Evolutionary conservation across 2,329 filamentous ascomycete genomes (phyloP), one percentile per base, ranked within the genome.

Genomic region (Penicillium sp.): DNA sequence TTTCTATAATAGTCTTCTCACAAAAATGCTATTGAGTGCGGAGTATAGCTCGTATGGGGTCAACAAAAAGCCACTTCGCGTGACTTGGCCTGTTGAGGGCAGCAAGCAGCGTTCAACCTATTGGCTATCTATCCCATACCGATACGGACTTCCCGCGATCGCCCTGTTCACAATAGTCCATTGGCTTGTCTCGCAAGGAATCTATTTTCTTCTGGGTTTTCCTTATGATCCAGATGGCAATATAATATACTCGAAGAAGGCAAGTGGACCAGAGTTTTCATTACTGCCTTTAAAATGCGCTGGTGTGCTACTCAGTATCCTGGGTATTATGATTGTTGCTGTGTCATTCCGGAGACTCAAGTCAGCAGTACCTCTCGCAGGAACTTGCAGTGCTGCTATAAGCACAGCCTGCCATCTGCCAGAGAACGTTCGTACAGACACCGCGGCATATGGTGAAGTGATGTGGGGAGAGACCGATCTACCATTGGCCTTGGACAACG

Each of bases 31-130:
- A 0, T 64, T 77, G 0, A 75, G 72, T 0, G 63, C 69, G 8
- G 83, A 86, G 63, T 86, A 78, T 67, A 76, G 70, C 43, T 63
- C 65, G 0, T 79, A 78, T 62, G 72, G 71, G 1, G 39, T 53
- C 0, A 39, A 62, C 7, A 64, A 74, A 3, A 79, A 79, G 46
- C 52, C 75, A 0, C 64, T 82, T 2, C 73, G 78, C 2, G 78
- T 81, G 0, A 77, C 75, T 0, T 68, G 71, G 52, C 78, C 76
- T 0, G 48, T 58, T 1, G 49, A 52, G 2, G 37, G 31, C 8
- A 76, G 73, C 6, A 59, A 67, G 3, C 78, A 82, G 57, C 67
- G 74, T 3, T 74, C 73, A 0, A 77, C 70, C 2, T 80, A 78
- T 52, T 79, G 72, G 46, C 71, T 81, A 5, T 71, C 67, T 1